These are phyloP conservation scores for Bipolaris cookei DNA, from an alignment of 2,329 filamentous ascomycete species.

Conservation along the genomic window DNA sequence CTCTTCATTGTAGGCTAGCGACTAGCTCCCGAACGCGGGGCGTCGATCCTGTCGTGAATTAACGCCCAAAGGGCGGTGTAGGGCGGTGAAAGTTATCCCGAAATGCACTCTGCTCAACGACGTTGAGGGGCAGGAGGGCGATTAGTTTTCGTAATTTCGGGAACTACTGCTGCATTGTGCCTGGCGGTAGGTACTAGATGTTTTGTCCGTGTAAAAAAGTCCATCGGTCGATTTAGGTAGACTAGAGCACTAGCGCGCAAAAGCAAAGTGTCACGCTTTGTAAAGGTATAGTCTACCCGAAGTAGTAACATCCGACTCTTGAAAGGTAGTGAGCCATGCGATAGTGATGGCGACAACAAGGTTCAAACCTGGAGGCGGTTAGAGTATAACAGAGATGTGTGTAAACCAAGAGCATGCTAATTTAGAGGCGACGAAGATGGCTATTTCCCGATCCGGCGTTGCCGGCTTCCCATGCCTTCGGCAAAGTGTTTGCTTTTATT, in stretches of 20 bases:
- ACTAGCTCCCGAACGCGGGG: conserved; percentile 16
- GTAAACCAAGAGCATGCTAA: neutral
- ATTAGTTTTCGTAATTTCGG: neutral
- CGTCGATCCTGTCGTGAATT: conserved; percentile 12
- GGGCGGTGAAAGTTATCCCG: conserved; percentile 26
- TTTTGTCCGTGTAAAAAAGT: conserved; percentile 2
- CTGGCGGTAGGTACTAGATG: neutral
- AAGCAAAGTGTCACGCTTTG: conserved; percentile 9
- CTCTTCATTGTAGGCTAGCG: conserved; percentile 12
- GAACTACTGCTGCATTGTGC: conserved; percentile 3
- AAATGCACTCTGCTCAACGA: neutral
- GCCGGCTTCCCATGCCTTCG: neutral
- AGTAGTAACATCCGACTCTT: conserved; percentile 2
- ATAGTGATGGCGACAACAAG: neutral
- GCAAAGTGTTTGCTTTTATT: neutral
- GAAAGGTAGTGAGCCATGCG: neutral
- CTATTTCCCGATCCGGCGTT: neutral
- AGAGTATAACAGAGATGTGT: neutral
- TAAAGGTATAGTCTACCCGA: conserved; percentile 13
- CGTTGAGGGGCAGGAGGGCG: conserved; percentile 1
- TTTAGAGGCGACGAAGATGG: neutral
- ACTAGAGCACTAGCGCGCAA: conserved; percentile 2
- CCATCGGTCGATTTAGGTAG: conserved; percentile 13
- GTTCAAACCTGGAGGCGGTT: neutral
- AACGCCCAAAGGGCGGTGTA: conserved; percentile 25